Evolutionary conservation across 2,329 filamentous ascomycete species (phyloP).

Genomic region (Cyclaneusma minus): DNA sequence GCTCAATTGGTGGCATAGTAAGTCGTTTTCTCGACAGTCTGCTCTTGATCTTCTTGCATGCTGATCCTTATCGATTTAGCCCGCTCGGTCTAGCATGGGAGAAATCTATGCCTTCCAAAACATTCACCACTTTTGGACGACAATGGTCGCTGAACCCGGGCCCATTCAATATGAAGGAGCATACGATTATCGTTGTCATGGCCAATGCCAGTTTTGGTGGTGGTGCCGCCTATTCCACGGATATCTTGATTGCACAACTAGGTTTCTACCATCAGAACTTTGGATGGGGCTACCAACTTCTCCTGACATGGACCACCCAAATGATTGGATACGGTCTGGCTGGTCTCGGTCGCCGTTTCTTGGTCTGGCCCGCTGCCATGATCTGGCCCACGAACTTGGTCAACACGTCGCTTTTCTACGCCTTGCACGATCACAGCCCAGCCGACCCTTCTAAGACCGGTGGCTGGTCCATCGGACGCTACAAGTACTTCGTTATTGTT

Average conservation of each 20-base stretch:
- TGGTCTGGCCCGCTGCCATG: slow-evolving; percentile 34
- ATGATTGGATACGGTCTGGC: slow-evolving; percentile 40
- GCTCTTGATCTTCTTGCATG: neutral
- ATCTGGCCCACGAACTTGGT: slow-evolving; percentile 34
- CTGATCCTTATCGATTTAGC: no score
- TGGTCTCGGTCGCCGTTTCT: slow-evolving; percentile 30
- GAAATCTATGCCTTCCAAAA: slow-evolving; percentile 9
- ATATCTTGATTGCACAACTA: slow-evolving; percentile 55
- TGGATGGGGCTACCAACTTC: slow-evolving; percentile 44
- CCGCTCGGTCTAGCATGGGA: slow-evolving; percentile 46
- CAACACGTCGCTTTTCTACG: slow-evolving; percentile 29
- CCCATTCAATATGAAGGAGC: slow-evolving; percentile 57
- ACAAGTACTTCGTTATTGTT: slow-evolving; percentile 45
- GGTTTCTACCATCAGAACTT: slow-evolving; percentile 59
- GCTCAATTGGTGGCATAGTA: slow-evolving; percentile 21
- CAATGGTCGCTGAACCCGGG: slow-evolving; percentile 47
- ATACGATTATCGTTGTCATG: slow-evolving; percentile 53
- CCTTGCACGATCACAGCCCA: slow-evolving; percentile 37
- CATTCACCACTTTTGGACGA: slow-evolving; percentile 31
- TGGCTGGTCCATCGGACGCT: slow-evolving; percentile 52
- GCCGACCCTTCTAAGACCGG: slow-evolving; percentile 33
- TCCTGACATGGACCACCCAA: slow-evolving; percentile 33
- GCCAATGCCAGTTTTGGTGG: slow-evolving; percentile 51
- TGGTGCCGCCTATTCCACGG: slow-evolving; percentile 51
- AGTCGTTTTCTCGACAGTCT: no score